phyloP scores from a whole-genome alignment of 2,329 filamentous ascomycete genomes.

The Cryoendolithus antarcticus region DNA sequence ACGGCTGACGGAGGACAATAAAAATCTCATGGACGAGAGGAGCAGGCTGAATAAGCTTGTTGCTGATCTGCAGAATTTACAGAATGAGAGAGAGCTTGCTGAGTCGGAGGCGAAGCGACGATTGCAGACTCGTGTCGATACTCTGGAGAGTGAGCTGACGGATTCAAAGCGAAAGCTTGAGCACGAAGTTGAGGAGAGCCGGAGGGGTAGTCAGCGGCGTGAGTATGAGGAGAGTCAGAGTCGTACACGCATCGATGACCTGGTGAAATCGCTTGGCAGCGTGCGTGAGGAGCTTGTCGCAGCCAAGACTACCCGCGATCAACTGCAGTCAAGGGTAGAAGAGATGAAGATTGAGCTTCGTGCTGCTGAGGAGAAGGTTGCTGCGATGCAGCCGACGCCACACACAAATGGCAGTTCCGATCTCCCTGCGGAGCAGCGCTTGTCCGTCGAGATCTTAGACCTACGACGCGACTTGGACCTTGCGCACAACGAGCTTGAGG shows the following conservation, averaged over 20 bases:
- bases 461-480: conserved; percentile 79
- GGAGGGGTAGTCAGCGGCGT: conserved; percentile 69
- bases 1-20: conserved; percentile 77
- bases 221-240: conserved; percentile 82
- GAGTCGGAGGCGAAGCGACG: conserved; percentile 74
- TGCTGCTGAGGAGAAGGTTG: conserved; percentile 76
- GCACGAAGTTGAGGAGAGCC: conserved; percentile 70
- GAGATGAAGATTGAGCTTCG: conserved; percentile 80
- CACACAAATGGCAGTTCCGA: conserved; percentile 41
- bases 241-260: conserved; percentile 85
- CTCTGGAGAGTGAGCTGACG: conserved; percentile 65
- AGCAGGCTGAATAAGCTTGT: conserved; percentile 71
- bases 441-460: conserved; percentile 72
- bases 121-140: conserved; percentile 64
- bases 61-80: conserved; percentile 70
- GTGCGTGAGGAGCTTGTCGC: conserved; percentile 77
- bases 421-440: conserved; percentile 59
- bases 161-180: conserved; percentile 71
- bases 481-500: conserved; percentile 66
- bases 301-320: conserved; percentile 76
- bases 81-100: conserved; percentile 80
- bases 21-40: conserved; percentile 71
- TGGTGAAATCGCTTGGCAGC: conserved; percentile 66
- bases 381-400: conserved; percentile 59
- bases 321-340: conserved; percentile 77